Percentiles rank a stretch among this genome's conserved stretches.
Evolutionary conservation across 2,329 filamentous ascomycete genomes (phyloP).

Genomic region (Monascus ruber): DNA sequence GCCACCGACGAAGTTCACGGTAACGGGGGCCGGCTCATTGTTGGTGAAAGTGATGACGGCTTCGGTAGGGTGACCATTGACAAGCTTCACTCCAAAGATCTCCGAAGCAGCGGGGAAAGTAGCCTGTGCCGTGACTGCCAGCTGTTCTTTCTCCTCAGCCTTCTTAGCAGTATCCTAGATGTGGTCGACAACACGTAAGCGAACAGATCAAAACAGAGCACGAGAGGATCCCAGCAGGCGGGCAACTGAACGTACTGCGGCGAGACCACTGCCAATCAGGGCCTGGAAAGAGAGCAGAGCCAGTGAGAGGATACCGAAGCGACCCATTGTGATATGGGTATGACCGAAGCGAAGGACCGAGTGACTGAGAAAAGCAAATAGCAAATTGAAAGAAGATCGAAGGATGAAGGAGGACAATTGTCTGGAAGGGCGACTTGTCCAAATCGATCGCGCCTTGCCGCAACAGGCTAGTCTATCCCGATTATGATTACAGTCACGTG

Average conservation of each 20-base stretch:
- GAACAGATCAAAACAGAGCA: conserved; percentile 8
- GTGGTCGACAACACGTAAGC: conserved; percentile 4
- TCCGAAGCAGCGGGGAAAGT: conserved; percentile 53
- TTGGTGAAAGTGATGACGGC: conserved; percentile 76
- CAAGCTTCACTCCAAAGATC: conserved; percentile 87
- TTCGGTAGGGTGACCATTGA: conserved; percentile 81
- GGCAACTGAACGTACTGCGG: conserved; percentile 40
- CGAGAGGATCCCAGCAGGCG: not conserved
- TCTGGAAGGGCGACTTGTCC: not conserved
- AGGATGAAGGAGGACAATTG: conserved; percentile 8
- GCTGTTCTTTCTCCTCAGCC: conserved; percentile 50
- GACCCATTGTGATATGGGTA: conserved; percentile 50
- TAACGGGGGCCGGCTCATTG: conserved; percentile 64
- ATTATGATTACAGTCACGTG: too few relatives aligned
- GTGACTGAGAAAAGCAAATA: not conserved
- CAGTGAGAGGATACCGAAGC: conserved; percentile 59
- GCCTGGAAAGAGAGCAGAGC: conserved; percentile 60
- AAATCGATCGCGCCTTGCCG: too few relatives aligned
- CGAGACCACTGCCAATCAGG: conserved; percentile 52
- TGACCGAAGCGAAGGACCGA: conserved; percentile 2
- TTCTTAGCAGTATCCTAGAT: conserved; percentile 51
- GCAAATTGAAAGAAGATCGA: conserved; percentile 6
- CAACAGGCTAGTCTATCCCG: too few relatives aligned
- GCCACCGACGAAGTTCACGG: conserved; percentile 65
- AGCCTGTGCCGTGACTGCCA: conserved; percentile 45